phyloP scores from a whole-genome alignment of 2,329 filamentous ascomycete species.

The Beauveria caledonica region DNA sequence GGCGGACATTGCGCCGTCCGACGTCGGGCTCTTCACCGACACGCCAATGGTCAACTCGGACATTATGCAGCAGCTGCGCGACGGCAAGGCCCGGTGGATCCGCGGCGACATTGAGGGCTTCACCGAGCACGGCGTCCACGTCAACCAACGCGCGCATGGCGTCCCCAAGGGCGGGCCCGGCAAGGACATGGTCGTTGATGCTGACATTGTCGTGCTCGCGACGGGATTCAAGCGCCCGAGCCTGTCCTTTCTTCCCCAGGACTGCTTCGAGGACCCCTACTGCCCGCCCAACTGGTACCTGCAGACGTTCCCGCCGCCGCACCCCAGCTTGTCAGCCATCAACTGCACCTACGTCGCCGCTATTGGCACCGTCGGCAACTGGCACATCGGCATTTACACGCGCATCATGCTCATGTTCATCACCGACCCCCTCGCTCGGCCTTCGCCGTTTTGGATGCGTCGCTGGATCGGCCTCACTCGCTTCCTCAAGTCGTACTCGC shows the following conservation, averaged over 20 bases:
- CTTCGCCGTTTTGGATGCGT: conserved; percentile 67
- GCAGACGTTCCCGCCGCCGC: conserved; percentile 71
- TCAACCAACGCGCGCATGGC: conserved; percentile 64
- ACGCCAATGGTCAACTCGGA: conserved; percentile 85
- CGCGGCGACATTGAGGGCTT: conserved; percentile 70
- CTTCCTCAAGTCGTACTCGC: conserved; percentile 58
- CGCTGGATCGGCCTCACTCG: conserved; percentile 81
- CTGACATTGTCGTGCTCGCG: conserved; percentile 73
- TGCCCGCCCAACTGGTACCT: conserved; percentile 80
- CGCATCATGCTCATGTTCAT: conserved; percentile 81
- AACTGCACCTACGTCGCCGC: conserved; percentile 77
- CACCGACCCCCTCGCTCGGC: conserved; percentile 66
- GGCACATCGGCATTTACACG: conserved; percentile 86
- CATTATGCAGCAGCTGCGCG: conserved; percentile 66
- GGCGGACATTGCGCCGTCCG: conserved; percentile 58
- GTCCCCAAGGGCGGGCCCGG: conserved; percentile 73
- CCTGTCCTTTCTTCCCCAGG: conserved; percentile 63
- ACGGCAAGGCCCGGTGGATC: conserved; percentile 67
- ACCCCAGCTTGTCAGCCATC: conserved; percentile 68
- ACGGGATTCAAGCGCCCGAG: conserved; percentile 72
- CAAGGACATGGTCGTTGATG: conserved; percentile 54
- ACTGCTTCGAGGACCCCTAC: conserved; percentile 67
- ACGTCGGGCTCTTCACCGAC: conserved; percentile 69
- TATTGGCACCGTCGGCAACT: conserved; percentile 77
- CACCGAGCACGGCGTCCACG: conserved; percentile 53